Percentiles rank a stretch among this genome's conserved stretches.
These are phyloP conservation scores for Cardamine resedifolia DNA, from an alignment of 345 rosid genomes.

Conservation along the genomic window DNA sequence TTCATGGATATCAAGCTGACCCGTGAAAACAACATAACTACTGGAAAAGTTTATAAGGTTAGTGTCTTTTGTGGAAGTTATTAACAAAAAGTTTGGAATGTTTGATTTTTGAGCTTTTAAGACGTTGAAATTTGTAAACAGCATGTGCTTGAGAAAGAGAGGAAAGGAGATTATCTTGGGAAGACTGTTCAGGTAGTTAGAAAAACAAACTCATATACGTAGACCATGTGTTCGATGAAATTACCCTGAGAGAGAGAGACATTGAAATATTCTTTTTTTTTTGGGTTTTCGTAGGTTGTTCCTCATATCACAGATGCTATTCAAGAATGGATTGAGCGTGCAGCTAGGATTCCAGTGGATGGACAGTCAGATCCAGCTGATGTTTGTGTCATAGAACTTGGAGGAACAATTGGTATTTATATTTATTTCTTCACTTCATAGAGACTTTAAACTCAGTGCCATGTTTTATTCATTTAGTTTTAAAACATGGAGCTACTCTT, in stretches of 20 bases:
- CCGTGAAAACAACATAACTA: slow-evolving; percentile 85
- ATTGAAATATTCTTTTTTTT: not conserved
- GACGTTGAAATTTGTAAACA: slow-evolving; percentile 34
- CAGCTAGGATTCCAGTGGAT: slow-evolving; percentile 77
- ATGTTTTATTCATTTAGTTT: not conserved
- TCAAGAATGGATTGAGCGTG: slow-evolving; percentile 97
- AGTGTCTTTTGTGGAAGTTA: slow-evolving; percentile 25
- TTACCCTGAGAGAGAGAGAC: not conserved
- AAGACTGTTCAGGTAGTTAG: slow-evolving; percentile 85
- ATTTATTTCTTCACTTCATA: not conserved
- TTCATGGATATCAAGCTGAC: slow-evolving; percentile 84
- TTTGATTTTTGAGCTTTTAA: slow-evolving; percentile 2
- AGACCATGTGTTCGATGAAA: slow-evolving; percentile 14
- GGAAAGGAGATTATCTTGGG: slow-evolving; percentile 95
- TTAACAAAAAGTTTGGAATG: not conserved
- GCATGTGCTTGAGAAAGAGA: slow-evolving; percentile 88
- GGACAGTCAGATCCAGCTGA: slow-evolving; percentile 86
- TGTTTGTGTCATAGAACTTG: slow-evolving; percentile 97
- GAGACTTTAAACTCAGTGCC: slow-evolving; percentile 2
- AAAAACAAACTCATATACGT: not conserved
- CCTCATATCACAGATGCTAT: slow-evolving; percentile 97
- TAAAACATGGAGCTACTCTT: not conserved
- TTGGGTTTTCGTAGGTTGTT: slow-evolving; percentile 58
- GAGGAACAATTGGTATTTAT: slow-evolving; percentile 85
- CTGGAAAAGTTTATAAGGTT: slow-evolving; percentile 93